These are phyloP conservation scores for Umbellularia californica DNA, from an alignment of 164 flowering plant species.

Conservation along the genomic window DNA sequence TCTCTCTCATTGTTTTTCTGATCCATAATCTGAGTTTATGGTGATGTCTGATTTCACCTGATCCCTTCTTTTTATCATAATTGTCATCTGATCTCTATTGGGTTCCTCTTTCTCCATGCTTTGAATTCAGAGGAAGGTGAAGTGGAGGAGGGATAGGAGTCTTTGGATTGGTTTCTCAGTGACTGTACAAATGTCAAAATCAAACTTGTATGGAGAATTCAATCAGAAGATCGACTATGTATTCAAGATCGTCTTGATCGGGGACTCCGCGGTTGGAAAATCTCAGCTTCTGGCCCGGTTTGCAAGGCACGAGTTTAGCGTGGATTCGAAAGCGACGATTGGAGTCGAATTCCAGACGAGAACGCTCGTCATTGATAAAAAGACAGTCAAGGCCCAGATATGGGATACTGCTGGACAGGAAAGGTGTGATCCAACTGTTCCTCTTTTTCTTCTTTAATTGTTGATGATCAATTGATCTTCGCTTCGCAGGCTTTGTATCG, in stretches of 20 bases:
- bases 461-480: no score
- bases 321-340: conserved; percentile 69
- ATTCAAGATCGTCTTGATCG: conserved; percentile 65
- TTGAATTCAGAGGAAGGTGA: not conserved
- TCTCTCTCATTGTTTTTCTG: not conserved
- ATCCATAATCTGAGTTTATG: not conserved
- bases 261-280: conserved; percentile 70
- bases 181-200: conserved; percentile 28
- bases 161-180: not conserved
- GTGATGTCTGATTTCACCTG: conserved; percentile 1
- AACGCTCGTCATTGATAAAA: conserved; percentile 51
- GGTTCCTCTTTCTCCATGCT: not conserved
- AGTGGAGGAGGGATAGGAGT: not conserved
- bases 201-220: conserved; percentile 58
- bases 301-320: conserved; percentile 55
- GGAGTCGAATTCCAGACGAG: conserved; percentile 74
- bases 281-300: conserved; percentile 65
- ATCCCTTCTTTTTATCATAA: not conserved
- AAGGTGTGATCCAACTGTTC: conserved; percentile 27
- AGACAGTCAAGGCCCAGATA: conserved; percentile 70
- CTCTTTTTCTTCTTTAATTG: no score
- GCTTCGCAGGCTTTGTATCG: no score
- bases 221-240: conserved; percentile 62
- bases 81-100: not conserved
- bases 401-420: conserved; percentile 80